A percentile compares a stretch with the other conserved stretches of the same genome.
Evolutionary conservation across 164 flowering plant genomes (phyloP).

Genomic region (Vitis rotundifolia): DNA sequence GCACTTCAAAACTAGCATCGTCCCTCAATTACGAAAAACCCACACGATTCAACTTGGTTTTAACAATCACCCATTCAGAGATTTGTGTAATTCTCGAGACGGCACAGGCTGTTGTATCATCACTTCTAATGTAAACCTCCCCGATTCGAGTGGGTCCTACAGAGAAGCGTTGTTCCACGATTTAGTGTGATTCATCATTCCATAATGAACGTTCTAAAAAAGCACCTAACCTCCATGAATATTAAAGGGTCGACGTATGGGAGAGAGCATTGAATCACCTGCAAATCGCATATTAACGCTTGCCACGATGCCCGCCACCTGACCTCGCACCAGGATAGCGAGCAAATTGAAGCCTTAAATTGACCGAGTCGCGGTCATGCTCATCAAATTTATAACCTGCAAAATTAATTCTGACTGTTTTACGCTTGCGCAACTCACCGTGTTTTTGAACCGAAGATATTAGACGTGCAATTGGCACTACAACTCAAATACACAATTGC

Average conservation of each 20-base stretch:
- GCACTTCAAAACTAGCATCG: slow-evolving; percentile 5
- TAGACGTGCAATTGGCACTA: slow-evolving; percentile 8
- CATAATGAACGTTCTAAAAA: slow-evolving; percentile 4
- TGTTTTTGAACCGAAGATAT: slow-evolving; percentile 22
- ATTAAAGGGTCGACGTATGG: slow-evolving; percentile 24
- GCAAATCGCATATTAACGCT: slow-evolving; percentile 56
- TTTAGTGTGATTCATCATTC: slow-evolving; percentile 25
- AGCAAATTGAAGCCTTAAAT: slow-evolving; percentile 87
- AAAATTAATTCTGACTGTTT: slow-evolving; percentile 60
- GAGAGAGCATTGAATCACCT: slow-evolving; percentile 46
- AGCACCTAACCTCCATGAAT: slow-evolving; percentile 19
- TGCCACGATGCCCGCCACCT: slow-evolving; percentile 84
- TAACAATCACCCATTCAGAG: slow-evolving; percentile 16
- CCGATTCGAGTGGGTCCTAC: slow-evolving; percentile 36
- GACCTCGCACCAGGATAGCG: slow-evolving; percentile 96
- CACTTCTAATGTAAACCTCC: slow-evolving; percentile 18
- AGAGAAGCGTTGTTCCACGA: slow-evolving; percentile 33
- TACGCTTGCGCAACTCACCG: slow-evolving; percentile 37
- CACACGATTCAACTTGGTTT: slow-evolving; percentile 13
- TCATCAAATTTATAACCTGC: slow-evolving; percentile 96
- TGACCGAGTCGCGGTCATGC: slow-evolving; percentile 74
- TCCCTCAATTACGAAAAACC: not conserved
- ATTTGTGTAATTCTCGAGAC: slow-evolving; percentile 14
- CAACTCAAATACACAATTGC: slow-evolving; percentile 6
- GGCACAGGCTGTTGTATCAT: slow-evolving; percentile 14